phyloP scores from a whole-genome alignment of 352 stramenopile genomes.

The Blastocystis sp. region DNA sequence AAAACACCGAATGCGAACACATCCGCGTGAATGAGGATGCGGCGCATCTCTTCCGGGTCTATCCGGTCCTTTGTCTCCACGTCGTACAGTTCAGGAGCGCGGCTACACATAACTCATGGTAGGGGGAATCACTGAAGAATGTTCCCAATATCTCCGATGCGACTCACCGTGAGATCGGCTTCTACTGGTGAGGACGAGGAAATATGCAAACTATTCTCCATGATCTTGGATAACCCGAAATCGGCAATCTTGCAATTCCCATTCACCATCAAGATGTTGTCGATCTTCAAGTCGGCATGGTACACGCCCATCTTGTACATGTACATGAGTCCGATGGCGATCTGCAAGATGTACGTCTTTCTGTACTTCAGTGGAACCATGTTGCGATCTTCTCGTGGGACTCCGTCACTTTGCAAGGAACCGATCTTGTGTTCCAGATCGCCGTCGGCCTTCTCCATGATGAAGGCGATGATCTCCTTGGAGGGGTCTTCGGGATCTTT shows the following conservation, averaged over 20 bases:
- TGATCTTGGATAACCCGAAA: slow-evolving; percentile 16
- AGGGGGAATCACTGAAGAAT: not conserved
- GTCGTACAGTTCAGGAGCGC: not conserved
- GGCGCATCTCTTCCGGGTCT: not conserved
- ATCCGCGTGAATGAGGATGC: slow-evolving; percentile 14
- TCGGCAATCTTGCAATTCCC: slow-evolving; percentile 37
- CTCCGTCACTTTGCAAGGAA: not conserved
- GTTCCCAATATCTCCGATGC: not conserved
- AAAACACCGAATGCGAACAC: slow-evolving; percentile 22
- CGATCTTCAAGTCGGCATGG: slow-evolving; percentile 42
- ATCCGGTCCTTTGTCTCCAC: not conserved
- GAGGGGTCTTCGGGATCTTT: not conserved
- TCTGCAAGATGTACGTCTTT: slow-evolving; percentile 33
- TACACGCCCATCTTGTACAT: not conserved
- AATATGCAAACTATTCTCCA: no score
- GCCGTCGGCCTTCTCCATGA: slow-evolving; percentile 14
- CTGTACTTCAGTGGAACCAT: not conserved
- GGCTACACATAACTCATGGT: not conserved
- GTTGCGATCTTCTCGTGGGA: not conserved
- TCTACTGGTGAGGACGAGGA: not conserved
- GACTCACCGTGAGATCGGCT: not conserved
- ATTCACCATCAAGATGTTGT: slow-evolving; percentile 28
- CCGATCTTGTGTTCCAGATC: not conserved
- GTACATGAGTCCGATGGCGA: slow-evolving; percentile 22
- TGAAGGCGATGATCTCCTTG: not conserved